Evolutionary conservation across 2,329 filamentous ascomycete genomes (phyloP).

Genomic region (Malbranchea cinnamomea): DNA sequence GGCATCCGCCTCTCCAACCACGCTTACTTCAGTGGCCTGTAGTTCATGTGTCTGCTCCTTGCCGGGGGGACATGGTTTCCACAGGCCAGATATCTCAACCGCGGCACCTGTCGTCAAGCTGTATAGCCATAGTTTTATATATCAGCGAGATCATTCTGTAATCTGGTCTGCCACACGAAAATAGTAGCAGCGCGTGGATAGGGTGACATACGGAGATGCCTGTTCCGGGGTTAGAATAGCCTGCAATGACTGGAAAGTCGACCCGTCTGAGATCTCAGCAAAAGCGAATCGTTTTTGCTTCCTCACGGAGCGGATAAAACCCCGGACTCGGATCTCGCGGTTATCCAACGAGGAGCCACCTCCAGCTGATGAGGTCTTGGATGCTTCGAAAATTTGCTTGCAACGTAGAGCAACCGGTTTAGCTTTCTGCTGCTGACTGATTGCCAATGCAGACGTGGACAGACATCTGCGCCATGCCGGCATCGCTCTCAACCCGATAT

Average conservation of each 20-base stretch:
- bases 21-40: conserved; percentile 50
- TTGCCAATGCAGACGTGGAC: conserved; percentile 21
- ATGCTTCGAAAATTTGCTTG: conserved; percentile 23
- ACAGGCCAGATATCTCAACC: conserved; percentile 61
- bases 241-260: conserved; percentile 63
- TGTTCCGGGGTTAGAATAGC: conserved; percentile 60
- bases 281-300: conserved; percentile 77
- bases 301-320: conserved; percentile 70
- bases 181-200: no score
- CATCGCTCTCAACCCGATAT: no score
- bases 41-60: conserved; percentile 66
- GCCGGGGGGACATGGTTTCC: conserved; percentile 53
- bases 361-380: conserved; percentile 9
- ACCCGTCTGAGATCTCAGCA: conserved; percentile 75
- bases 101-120: conserved; percentile 73
- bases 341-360: conserved; percentile 19
- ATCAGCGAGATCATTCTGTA: no score
- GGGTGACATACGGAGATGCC: conserved; percentile 57
- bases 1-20: conserved; percentile 66
- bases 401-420: conserved; percentile 19
- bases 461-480: conserved; percentile 26
- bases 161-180: not conserved
- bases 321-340: conserved; percentile 46
- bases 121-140: no score
- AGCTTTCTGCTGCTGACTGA: conserved; percentile 14